Evolutionary conservation across 1,284 basidiomycete genomes (phyloP).

Genomic region (Naganishia sp.): DNA sequence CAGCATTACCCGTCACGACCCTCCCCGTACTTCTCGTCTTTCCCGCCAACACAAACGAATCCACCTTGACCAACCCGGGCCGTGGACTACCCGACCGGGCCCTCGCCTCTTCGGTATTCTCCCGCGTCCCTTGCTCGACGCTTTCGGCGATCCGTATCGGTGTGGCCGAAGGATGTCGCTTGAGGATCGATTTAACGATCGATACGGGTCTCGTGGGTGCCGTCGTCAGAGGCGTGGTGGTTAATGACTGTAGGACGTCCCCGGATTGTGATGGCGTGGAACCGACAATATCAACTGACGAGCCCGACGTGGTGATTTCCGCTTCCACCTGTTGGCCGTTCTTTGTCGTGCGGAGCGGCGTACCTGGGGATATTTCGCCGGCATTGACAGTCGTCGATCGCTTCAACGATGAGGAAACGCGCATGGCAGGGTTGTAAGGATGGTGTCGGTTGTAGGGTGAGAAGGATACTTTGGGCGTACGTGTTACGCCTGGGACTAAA

Average conservation of each 20-base stretch:
- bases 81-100: conserved; percentile 38
- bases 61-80: conserved; percentile 40
- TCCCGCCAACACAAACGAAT: conserved; percentile 40
- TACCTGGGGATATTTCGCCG: background rate
- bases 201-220: conserved; percentile 4
- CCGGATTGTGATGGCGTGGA: conserved; percentile 12
- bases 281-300: conserved; percentile 1
- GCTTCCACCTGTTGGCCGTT: background rate
- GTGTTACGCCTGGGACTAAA: background rate
- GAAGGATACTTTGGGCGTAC: conserved; percentile 27
- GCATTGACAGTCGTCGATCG: background rate
- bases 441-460: conserved; percentile 29
- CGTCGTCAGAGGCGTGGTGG: conserved; percentile 5
- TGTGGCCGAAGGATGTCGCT: conserved; percentile 1
- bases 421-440: conserved; percentile 16
- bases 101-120: conserved; percentile 50
- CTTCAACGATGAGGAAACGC: conserved; percentile 22
- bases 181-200: conserved; percentile 26
- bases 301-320: background rate
- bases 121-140: conserved; percentile 50
- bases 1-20: no score
- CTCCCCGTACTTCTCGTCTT: background rate
- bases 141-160: conserved; percentile 45
- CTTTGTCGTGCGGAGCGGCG: background rate
- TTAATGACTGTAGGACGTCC: conserved; percentile 13